Evolutionary conservation across 75 land plant genomes (phyloP), one percentile per base, ranked within the genome.

Genomic region (Pinus tabuliformis): DNA sequence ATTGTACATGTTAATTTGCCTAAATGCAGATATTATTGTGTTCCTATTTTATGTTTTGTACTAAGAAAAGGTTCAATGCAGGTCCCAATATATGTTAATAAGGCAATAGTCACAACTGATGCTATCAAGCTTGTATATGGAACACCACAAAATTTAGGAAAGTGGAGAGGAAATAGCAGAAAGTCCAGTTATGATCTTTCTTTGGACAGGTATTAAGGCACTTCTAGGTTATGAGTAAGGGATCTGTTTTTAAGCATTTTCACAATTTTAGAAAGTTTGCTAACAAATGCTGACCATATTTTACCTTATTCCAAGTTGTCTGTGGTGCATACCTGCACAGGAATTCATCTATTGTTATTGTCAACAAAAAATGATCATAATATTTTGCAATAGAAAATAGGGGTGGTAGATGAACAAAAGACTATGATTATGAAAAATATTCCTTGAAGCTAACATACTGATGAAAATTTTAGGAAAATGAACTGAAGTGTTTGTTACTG

Each of bases 1-100:
- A 21, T 20, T 39, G 12, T 42, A 68, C 11, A 62, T 20, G 6
- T 28, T 62, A 33, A 62, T 20, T 63, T 62, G 45, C 21, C 7
- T 1, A 45, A 45, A 66, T 76, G 68, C 20, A 30, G 20, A 36
- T 20, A 59, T n/a, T 36, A 18, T 11, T 58, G n/a, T 37, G 18
- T 60, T 60, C 9, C 54, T 2, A 49, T 57, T 22, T 54, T 28
- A 42, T 77, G 14, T 11, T 21, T 77, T 24, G 59, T 77, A 8
- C 62, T 20, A 4, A 80, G 39, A 42, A 20, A 49, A 36, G 45
- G 59, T 65, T 68, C 17, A 20, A 56, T 30, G 39, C 83, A 90
- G 92, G 87, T 76, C 17, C 95, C 95, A 20, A 88, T 92, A 42
- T 90, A 78, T 74, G 91, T 92, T 13, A 90, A 80, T 79, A 92